A percentile compares a stretch with the other conserved stretches of the same genome.
These are phyloP conservation scores for Buddleja alternifolia DNA, from an alignment of 257 asterid genomes.

Conservation along the genomic window DNA sequence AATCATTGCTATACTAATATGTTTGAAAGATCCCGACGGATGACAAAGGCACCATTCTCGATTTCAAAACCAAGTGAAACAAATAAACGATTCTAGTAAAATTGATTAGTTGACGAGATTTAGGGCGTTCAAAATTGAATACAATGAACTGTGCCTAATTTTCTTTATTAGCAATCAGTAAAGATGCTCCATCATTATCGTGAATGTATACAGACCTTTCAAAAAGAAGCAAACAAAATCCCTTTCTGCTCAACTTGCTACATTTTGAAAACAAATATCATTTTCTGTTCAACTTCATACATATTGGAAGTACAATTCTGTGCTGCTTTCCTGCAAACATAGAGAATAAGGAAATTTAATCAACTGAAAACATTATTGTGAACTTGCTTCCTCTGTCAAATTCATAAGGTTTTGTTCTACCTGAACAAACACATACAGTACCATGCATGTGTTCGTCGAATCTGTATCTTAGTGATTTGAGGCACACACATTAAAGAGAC, in stretches of 20 bases:
- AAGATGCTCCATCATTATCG: neutral
- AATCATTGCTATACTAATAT: too few relatives aligned
- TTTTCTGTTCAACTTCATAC: constrained; percentile 11
- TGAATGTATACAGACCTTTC: constrained; percentile 7
- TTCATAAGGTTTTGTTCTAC: neutral
- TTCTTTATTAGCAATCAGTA: constrained; percentile 19
- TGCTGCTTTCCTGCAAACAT: constrained; percentile 22
- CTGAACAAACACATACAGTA: neutral
- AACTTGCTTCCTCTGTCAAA: neutral
- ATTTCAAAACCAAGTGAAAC: too few relatives aligned
- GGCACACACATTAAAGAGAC: constrained; percentile 6
- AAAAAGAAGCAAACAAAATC: too few relatives aligned
- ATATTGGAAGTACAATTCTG: neutral
- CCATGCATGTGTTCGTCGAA: too few relatives aligned
- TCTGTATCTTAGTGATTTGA: neutral
- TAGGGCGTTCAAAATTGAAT: neutral
- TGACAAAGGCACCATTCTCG: too few relatives aligned
- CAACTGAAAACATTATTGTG: neutral
- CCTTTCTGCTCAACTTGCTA: too few relatives aligned
- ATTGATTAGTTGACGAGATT: neutral
- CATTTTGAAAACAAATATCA: constrained; percentile 3
- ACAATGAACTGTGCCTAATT: constrained; percentile 15
- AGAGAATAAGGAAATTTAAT: neutral
- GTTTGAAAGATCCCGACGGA: too few relatives aligned
- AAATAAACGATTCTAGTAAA: neutral